A percentile compares a stretch with the other conserved stretches of the same genome.
Conservation (phyloP, 768 basidiomycete genomes). For the Hericium erinaceus region DNA sequence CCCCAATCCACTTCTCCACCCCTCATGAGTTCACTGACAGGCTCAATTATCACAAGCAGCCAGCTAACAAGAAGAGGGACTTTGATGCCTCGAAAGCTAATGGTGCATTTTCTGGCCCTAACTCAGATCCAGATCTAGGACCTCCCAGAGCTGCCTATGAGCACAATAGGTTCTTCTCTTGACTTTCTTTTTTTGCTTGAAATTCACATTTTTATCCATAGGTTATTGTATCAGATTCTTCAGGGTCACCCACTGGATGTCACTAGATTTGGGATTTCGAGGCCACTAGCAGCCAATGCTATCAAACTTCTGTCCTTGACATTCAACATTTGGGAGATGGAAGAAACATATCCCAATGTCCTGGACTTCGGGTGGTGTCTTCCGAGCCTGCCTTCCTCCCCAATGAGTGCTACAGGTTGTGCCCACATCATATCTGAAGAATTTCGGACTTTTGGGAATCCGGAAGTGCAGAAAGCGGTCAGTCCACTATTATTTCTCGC, state of each 20-base stretch:
- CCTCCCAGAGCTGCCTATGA: constrained; percentile 8
- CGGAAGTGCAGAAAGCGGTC: not conserved
- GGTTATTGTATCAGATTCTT: constrained; percentile 5
- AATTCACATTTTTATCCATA: not conserved
- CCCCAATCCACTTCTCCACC: constrained; percentile 9
- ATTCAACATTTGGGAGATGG: constrained; percentile 10
- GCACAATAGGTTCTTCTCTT: constrained; percentile 6
- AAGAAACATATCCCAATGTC: constrained; percentile 2
- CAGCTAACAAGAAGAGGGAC: constrained; percentile 2
- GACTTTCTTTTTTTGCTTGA: not conserved
- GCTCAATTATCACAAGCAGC: constrained; percentile 3
- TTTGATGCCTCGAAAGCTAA: constrained; percentile 11
- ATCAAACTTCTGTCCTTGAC: constrained; percentile 5
- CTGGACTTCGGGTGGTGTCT: constrained; percentile 12
- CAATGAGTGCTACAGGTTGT: not conserved
- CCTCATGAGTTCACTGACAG: constrained; percentile 3
- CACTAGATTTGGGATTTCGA: constrained; percentile 6
- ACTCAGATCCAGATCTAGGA: not conserved
- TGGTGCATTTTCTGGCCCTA: constrained; percentile 3
- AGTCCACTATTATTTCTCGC: not conserved
- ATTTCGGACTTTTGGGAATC: constrained; percentile 5
- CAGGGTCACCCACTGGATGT: not conserved
- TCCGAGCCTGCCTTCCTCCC: not conserved
- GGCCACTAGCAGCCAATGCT: constrained; percentile 2
- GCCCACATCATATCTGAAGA: constrained; percentile 8